phyloP scores from a whole-genome alignment of 2,329 filamentous ascomycete species.

The Talaromyces funiculosus region DNA sequence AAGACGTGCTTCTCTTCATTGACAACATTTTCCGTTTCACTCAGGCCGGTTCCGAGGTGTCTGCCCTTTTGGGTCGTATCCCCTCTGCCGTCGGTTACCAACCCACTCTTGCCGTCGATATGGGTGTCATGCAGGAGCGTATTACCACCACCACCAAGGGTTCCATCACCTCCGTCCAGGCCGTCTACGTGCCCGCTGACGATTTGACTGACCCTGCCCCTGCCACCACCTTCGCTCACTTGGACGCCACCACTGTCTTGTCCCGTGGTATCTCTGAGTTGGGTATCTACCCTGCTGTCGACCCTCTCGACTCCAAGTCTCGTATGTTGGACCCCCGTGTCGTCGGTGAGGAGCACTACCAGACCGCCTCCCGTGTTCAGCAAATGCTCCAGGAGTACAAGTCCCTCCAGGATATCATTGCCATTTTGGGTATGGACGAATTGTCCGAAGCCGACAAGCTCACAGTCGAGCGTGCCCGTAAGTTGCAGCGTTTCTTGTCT shows the following conservation, averaged over 20 bases:
- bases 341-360: conserved; percentile 96
- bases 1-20: conserved; percentile 99
- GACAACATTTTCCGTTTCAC: conserved; percentile 99
- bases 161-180: conserved; percentile 99
- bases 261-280: conserved; percentile 99
- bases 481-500: conserved; percentile 99
- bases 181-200: conserved; percentile 99
- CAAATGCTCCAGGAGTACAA: conserved; percentile 99
- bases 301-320: conserved; percentile 98
- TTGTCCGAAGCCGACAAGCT: conserved; percentile 98
- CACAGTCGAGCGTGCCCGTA: conserved; percentile 99
- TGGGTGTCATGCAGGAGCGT: conserved; percentile 99
- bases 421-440: conserved; percentile 99
- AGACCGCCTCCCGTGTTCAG: conserved; percentile 89
- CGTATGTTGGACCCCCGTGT: conserved; percentile 99
- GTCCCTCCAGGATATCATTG: conserved; percentile 99
- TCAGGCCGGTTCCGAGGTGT: conserved; percentile 99
- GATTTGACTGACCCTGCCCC: conserved; percentile 99
- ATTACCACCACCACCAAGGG: conserved; percentile 99
- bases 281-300: conserved; percentile 99
- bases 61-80: conserved; percentile 97
- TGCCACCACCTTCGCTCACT: conserved; percentile 98
- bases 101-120: conserved; percentile 95
- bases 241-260: conserved; percentile 99
- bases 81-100: conserved; percentile 99